These are phyloP conservation scores for Aureobasidium sp. DNA, from an alignment of 2,329 filamentous ascomycete species.

Conservation along the genomic window DNA sequence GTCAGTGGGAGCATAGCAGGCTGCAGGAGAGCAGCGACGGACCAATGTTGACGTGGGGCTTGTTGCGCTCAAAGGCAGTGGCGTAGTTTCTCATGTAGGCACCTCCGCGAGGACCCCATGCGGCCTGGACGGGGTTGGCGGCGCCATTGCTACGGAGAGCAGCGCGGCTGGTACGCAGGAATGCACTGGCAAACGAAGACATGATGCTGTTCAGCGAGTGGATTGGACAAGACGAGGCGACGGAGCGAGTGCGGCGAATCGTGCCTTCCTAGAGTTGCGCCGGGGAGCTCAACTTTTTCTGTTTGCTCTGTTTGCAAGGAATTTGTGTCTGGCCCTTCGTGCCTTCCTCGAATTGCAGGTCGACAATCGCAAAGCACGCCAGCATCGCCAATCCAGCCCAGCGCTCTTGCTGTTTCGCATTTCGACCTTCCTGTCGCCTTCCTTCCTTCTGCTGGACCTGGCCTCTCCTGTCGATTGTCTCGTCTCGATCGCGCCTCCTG, in stretches of 20 bases:
- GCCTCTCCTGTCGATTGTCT: not conserved
- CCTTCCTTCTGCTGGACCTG: not conserved
- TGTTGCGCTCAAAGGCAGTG: conserved; percentile 70
- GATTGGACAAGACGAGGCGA: conserved; percentile 18
- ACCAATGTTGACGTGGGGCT: conserved; percentile 99
- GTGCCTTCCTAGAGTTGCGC: not conserved
- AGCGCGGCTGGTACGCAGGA: conserved; percentile 72
- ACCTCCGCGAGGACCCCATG: conserved; percentile 54
- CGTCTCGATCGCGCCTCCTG: not conserved
- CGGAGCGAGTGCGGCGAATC: conserved; percentile 2
- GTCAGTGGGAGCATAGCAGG: conserved; percentile 73
- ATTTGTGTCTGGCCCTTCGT: not conserved
- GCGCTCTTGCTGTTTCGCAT: not conserved
- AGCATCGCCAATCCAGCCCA: not conserved
- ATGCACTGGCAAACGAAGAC: conserved; percentile 73
- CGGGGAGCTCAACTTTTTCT: conserved; percentile 10
- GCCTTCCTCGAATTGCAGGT: not conserved
- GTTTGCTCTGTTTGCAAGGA: conserved; percentile 12
- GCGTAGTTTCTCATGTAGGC: conserved; percentile 56
- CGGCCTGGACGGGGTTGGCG: conserved; percentile 68
- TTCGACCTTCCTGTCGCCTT: not conserved
- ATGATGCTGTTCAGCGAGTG: conserved; percentile 46
- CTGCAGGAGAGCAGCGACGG: conserved; percentile 45
- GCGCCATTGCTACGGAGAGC: conserved; percentile 61
- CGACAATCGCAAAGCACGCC: not conserved